Evolutionary conservation across 257 asterid species (phyloP).

Genomic region (Galeopsis tetrahit): DNA sequence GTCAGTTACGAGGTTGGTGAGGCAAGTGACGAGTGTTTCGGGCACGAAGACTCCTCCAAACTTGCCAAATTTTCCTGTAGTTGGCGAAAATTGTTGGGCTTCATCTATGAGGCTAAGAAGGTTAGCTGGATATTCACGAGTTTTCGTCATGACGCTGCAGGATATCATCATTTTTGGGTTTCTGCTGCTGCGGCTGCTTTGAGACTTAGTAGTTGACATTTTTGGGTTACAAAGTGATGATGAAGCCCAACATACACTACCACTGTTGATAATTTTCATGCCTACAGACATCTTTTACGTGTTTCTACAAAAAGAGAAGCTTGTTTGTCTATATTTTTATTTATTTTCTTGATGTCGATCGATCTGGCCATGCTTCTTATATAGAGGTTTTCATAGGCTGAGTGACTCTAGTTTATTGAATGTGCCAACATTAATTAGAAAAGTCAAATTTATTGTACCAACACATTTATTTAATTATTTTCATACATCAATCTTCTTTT

Average conservation of each 20-base stretch:
- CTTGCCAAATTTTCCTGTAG: constrained; percentile 61
- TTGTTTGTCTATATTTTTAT: no score
- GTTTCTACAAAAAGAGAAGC: no score
- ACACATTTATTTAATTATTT: no score
- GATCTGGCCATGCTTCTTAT: no score
- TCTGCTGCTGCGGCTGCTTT: not conserved
- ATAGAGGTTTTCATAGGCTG: no score
- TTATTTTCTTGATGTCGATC: no score
- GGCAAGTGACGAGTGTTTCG: constrained; percentile 58
- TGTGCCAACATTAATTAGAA: no score
- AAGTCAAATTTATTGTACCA: no score
- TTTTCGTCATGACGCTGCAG: constrained; percentile 9
- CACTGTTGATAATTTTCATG: no score
- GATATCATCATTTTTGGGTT: not conserved
- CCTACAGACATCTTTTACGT: no score
- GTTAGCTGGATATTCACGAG: constrained; percentile 14
- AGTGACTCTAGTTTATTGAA: no score
- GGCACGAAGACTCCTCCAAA: constrained; percentile 81
- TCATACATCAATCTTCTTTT: no score
- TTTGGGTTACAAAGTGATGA: not conserved
- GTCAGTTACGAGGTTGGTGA: constrained; percentile 57
- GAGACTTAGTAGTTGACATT: not conserved
- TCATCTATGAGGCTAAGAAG: constrained; percentile 27
- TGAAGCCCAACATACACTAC: not conserved
- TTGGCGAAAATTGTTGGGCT: constrained; percentile 24